These are phyloP conservation scores for Tripidium arundinaceum DNA, from an alignment of 202 grass and related monocot genomes.

Conservation along the genomic window DNA sequence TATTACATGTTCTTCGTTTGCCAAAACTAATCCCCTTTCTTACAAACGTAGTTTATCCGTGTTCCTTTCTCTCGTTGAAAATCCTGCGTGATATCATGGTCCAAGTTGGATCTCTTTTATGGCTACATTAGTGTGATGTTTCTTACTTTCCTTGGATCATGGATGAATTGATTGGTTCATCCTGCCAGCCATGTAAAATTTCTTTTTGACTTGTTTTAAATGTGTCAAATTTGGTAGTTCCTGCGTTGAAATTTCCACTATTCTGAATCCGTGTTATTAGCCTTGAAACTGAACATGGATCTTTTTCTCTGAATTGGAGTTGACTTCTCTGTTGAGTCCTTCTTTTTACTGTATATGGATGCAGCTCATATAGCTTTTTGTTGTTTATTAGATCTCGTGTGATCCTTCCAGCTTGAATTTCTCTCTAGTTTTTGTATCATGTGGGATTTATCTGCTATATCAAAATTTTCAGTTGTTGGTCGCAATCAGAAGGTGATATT, in stretches of 20 bases:
- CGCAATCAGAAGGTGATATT: neutral
- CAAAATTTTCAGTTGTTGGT: neutral
- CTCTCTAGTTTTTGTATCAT: neutral
- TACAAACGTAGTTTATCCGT: neutral
- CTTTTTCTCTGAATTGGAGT: slow-evolving; percentile 19
- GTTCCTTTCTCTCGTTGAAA: neutral
- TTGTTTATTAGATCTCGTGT: slow-evolving; percentile 14
- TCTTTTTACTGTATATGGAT: neutral
- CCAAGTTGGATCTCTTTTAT: slow-evolving; percentile 26
- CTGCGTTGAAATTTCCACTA: neutral
- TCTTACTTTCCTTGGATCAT: slow-evolving; percentile 16
- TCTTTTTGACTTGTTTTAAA: slow-evolving; percentile 10
- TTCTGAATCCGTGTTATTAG: slow-evolving; percentile 25
- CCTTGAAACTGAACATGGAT: slow-evolving; percentile 11
- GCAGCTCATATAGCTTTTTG: neutral
- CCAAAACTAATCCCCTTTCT: slow-evolving; percentile 32
- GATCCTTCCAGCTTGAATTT: slow-evolving; percentile 13
- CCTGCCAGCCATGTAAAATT: neutral
- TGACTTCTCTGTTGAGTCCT: slow-evolving; percentile 6
- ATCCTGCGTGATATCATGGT: neutral
- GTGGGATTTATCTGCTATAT: slow-evolving; percentile 3
- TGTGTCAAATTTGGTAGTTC: neutral
- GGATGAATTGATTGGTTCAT: slow-evolving; percentile 24
- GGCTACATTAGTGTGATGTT: neutral
- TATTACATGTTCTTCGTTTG: slow-evolving; percentile 22